A percentile compares a stretch with the other conserved stretches of the same genome.
Conservation (phyloP, 164 flowering plant genomes). For the Vitis amurensis region DNA sequence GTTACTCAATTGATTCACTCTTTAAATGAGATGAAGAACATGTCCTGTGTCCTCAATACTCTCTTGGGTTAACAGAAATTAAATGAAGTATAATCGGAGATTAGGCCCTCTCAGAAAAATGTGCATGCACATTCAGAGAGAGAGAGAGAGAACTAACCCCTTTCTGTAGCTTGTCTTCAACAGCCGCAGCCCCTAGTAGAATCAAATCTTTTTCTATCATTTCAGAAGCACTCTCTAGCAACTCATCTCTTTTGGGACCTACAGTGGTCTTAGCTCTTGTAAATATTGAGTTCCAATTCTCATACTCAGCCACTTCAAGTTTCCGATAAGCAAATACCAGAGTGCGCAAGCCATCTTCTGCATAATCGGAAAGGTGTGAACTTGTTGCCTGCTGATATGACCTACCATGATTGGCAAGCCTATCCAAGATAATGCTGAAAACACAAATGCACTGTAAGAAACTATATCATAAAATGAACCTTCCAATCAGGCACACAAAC, state of each 20-base stretch:
- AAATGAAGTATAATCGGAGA: no score
- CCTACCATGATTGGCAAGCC: slow-evolving; percentile 47
- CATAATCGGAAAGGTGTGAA: slow-evolving; percentile 46
- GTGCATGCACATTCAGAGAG: background rate
- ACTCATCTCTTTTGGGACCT: slow-evolving; percentile 50
- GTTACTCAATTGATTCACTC: no score
- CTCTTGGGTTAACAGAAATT: no score
- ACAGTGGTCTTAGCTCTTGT: slow-evolving; percentile 44
- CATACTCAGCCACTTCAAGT: slow-evolving; percentile 38
- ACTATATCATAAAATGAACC: background rate
- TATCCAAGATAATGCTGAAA: slow-evolving; percentile 57
- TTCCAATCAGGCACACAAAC: no score
- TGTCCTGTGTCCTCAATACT: no score
- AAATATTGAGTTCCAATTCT: slow-evolving; percentile 41
- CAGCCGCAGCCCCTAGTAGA: slow-evolving; percentile 59
- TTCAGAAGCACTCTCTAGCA: slow-evolving; percentile 53
- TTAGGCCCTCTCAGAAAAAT: no score
- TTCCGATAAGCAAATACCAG: slow-evolving; percentile 50
- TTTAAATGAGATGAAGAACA: no score
- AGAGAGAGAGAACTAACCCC: slow-evolving; percentile 40
- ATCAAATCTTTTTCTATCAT: slow-evolving; percentile 58
- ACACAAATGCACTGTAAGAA: background rate
- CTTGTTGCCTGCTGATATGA: slow-evolving; percentile 35
- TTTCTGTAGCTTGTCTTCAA: slow-evolving; percentile 66
- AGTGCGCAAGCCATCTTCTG: slow-evolving; percentile 62